Evolutionary conservation across 2,329 filamentous ascomycete species (phyloP).

Genomic region (Ascochyta rabiei): DNA sequence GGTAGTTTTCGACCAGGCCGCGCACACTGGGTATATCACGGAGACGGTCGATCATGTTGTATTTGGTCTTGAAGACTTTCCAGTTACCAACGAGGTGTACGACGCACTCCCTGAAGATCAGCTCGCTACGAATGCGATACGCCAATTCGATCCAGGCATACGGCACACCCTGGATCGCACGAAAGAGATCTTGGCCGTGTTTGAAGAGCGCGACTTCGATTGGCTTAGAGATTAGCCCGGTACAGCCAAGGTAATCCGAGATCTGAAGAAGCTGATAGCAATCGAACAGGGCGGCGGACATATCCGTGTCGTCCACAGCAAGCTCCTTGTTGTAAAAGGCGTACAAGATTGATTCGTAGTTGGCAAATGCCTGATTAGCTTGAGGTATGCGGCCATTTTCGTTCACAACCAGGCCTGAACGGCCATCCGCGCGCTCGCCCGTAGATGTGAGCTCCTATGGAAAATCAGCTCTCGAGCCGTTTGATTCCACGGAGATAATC

Average conservation of each 20-base stretch:
- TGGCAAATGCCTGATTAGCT: slow-evolving; percentile 30
- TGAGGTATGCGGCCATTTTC: slow-evolving; percentile 45
- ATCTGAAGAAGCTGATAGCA: slow-evolving; percentile 52
- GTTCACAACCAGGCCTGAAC: slow-evolving; percentile 34
- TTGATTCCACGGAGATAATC: background rate
- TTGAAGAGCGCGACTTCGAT: slow-evolving; percentile 57
- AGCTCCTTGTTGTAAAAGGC: slow-evolving; percentile 55
- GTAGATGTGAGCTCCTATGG: slow-evolving; percentile 43
- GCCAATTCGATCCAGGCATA: slow-evolving; percentile 55
- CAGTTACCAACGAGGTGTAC: slow-evolving; percentile 54
- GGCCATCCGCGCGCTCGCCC: slow-evolving; percentile 34
- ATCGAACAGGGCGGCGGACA: slow-evolving; percentile 49
- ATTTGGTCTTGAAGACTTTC: slow-evolving; percentile 27
- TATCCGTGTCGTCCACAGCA: slow-evolving; percentile 48
- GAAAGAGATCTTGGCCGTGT: slow-evolving; percentile 55
- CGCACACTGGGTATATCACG: slow-evolving; percentile 28
- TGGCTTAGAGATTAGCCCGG: slow-evolving; percentile 50
- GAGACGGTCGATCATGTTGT: slow-evolving; percentile 20
- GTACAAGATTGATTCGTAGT: slow-evolving; percentile 55
- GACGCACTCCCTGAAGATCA: slow-evolving; percentile 54
- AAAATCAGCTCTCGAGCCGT: background rate
- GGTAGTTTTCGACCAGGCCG: slow-evolving; percentile 42
- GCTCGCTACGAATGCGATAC: slow-evolving; percentile 52
- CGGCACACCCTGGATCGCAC: slow-evolving; percentile 52
- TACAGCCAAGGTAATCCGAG: slow-evolving; percentile 55